A percentile compares a stretch with the other conserved stretches of the same genome.
phyloP scores from a whole-genome alignment of 192 early-diverging fungal genomes.

The Backusella sp. region DNA sequence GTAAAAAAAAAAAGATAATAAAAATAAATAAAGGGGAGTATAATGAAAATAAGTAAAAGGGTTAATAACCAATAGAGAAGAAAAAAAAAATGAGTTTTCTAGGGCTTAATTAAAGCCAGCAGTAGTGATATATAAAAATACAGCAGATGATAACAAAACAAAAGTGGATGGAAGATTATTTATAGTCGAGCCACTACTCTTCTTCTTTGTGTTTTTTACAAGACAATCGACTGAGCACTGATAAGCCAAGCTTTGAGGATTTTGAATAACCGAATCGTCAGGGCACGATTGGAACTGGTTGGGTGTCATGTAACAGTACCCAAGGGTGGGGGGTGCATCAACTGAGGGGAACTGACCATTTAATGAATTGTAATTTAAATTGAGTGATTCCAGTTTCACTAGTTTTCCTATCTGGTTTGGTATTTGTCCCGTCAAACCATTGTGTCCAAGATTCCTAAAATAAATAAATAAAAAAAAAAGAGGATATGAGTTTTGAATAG shows the following conservation, averaged over 20 bases:
- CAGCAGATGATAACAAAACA: background rate
- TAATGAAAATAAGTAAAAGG: background rate
- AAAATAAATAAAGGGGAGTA: background rate
- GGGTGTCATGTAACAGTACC: slow-evolving; percentile 23
- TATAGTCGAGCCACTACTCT: background rate
- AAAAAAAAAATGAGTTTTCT: background rate
- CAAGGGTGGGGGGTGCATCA: slow-evolving; percentile 26
- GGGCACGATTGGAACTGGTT: slow-evolving; percentile 37
- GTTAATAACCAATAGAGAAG: no score
- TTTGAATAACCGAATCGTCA: slow-evolving; percentile 5
- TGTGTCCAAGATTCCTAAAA: slow-evolving; percentile 23
- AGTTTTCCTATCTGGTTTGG: slow-evolving; percentile 22
- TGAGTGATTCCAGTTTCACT: slow-evolving; percentile 17
- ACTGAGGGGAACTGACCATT: slow-evolving; percentile 31
- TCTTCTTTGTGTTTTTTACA: background rate
- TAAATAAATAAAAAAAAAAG: background rate
- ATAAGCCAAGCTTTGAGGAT: slow-evolving; percentile 30
- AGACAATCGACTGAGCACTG: slow-evolving; percentile 33
- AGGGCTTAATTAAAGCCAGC: background rate
- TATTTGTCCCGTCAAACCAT: slow-evolving; percentile 24
- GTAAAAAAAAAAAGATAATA: background rate
- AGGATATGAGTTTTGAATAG: background rate
- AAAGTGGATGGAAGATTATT: background rate
- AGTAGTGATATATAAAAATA: background rate
- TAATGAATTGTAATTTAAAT: slow-evolving; percentile 31